Evolutionary conservation across 345 rosid species (phyloP), one percentile per base, ranked within the genome.

Genomic region (Cardamine resedifolia): DNA sequence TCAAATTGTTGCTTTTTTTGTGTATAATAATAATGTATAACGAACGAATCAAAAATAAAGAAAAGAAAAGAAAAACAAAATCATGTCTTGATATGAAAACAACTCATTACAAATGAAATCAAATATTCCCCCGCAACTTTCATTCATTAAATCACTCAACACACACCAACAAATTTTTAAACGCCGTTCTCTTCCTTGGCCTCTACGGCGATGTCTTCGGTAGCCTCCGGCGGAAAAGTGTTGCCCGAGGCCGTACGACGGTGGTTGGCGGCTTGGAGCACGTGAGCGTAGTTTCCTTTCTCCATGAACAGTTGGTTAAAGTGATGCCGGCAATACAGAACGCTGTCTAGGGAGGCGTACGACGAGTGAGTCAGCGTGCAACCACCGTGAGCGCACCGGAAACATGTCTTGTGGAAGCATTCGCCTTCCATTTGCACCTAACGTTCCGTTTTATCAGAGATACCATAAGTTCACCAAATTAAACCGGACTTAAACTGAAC

Each of bases 311-410:
- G 86, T 71, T 91, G 98, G 67, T 93, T 88, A 34, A 92, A 96
- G 81, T 96, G 99, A 78, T 87, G 92, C 87, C 88, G 90, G 84
- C 99, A 96, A 68, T 96, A 96, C 16, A 96, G 85, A 66, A 88
- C 92, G 3, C 97, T 86, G 39, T 96, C 83, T 20, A 92, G 84
- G 14, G 99, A 86, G 9, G 99, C 98, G 68, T 92, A 96, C 0
- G 96, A 88, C 26, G 99, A 96, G 80, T 92, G 99, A 19, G 99
- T 96, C 33, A 92, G 84, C 4, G 86, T 82, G 64, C 97, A 96
- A 0, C 99, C 96, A 0, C 97, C 96, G 65, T 85, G 96, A 26
- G 99, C 99, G 44, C 99, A 96, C 79, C 88, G 83, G 81, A 96
- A 96, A 81, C 99, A 96, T 60, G 90, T 78, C 83, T 92, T 96